Base-by-base conservation (phyloP, 73 alveolate genomes). In the Halteria grandinella region DNA sequence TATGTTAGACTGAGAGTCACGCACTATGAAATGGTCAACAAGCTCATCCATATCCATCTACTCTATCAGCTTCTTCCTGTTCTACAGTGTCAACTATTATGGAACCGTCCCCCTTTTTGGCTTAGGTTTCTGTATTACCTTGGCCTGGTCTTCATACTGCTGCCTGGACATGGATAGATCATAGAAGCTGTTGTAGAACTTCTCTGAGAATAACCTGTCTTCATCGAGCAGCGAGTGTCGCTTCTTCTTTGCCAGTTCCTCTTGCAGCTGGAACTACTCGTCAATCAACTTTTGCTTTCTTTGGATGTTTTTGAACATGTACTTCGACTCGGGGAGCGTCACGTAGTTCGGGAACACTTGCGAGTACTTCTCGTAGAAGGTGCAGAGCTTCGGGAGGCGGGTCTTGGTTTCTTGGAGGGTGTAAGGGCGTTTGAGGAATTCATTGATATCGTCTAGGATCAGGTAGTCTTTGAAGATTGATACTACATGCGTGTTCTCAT, bases 261-360 rank as follows among this genome's bases (percentile, higher is more conserved):
- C 80, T 47, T 66, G 36, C 4, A 66, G 63, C 29, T 66, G 36
- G 29, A 45, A 66, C 71, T 91, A 88, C 0, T 86, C 86, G 76
- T 91, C 97, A 24, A 91, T 91, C 21, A 81, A 66, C 44, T 81
- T 87, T 47, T 91, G 89, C 77, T 91, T 91, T 47, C 89, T 81
- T 45, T 91, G 92, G 48, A 91, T 87, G 58, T 87, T 91, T 36
- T 75, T 70, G 74, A 87, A 91, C 78, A 91, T 87, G 77, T 87
- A 87, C 70, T 91, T 91, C 55, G 88, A 63, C 75, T 91, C 97
- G 0, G 93, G 93, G 45, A 91, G 69, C 20, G 32, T 36, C 31
- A 91, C 85, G 69, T 91, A 91, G 69, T 91, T 91, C 1, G 97
- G 95, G 73, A 87, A 91, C 43, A 91, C 90, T 51, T 87, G 57